phyloP scores from a whole-genome alignment of 2,329 filamentous ascomycete species.

The Diaporthe eres region DNA sequence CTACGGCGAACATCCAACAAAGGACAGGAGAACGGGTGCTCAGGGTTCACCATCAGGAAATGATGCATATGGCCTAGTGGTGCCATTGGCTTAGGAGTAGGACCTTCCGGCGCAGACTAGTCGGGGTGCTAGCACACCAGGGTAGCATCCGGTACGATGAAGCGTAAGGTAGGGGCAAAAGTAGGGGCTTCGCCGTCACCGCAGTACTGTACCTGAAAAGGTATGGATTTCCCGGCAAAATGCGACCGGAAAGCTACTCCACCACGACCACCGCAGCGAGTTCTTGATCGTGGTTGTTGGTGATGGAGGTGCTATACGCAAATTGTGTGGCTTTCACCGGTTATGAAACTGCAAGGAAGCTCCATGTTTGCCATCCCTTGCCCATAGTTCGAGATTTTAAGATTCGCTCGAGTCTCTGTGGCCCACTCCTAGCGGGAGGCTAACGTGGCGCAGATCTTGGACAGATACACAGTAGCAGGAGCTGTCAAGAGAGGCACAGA shows the following conservation, averaged over 20 bases:
- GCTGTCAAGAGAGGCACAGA: conserved; percentile 32
- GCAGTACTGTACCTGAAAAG: conserved; percentile 24
- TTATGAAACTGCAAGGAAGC: conserved; percentile 9
- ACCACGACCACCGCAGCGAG: background rate
- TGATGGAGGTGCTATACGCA: conserved; percentile 8
- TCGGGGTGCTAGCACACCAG: conserved; percentile 14
- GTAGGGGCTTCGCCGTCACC: conserved; percentile 11
- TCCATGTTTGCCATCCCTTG: background rate
- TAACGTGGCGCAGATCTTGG: conserved; percentile 13
- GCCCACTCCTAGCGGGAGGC: background rate
- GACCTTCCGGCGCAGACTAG: background rate
- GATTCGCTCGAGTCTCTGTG: conserved; percentile 10
- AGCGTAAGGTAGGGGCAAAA: conserved; percentile 4
- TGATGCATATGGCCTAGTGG: conserved; percentile 6
- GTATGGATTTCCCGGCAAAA: conserved; percentile 26
- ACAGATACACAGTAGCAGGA: background rate
- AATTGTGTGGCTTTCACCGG: conserved; percentile 26
- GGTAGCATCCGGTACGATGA: conserved; percentile 31
- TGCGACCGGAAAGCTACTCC: conserved; percentile 12
- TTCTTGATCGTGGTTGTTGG: background rate
- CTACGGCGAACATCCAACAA: background rate
- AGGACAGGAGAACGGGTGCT: background rate
- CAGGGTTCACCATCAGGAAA: background rate
- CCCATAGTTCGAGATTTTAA: conserved; percentile 8
- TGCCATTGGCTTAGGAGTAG: conserved; percentile 4